A percentile compares a stretch with the other conserved stretches of the same genome.
Conservation (phyloP, 129 eudicot species). For the Artemisia tridentata region DNA sequence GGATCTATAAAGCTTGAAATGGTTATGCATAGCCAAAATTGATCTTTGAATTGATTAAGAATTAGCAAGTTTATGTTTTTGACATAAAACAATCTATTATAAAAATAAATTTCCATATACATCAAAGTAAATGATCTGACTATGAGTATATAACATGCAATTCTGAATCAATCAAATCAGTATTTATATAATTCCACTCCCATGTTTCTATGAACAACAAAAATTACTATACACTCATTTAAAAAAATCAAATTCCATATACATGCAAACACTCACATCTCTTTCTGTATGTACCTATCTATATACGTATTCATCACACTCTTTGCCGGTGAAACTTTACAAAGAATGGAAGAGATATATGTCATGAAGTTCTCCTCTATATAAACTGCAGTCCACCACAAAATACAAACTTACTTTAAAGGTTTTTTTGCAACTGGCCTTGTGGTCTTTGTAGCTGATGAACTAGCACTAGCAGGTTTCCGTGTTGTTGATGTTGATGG, state of each 20-base stretch:
- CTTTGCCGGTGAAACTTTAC: not conserved
- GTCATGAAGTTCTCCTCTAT: not conserved
- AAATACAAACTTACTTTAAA: conserved; percentile 23
- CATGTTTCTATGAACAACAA: conserved; percentile 19
- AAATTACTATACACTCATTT: conserved; percentile 5
- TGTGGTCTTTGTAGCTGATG: conserved; percentile 22
- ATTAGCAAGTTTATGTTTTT: too few relatives aligned
- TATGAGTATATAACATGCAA: too few relatives aligned
- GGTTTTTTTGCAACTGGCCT: conserved; percentile 7
- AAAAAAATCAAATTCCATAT: conserved; percentile 14
- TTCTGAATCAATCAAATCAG: conserved; percentile 7
- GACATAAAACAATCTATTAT: too few relatives aligned
- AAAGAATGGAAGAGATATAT: conserved; percentile 13
- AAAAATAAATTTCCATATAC: too few relatives aligned
- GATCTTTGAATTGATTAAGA: too few relatives aligned
- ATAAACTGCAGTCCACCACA: conserved; percentile 12
- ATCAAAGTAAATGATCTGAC: too few relatives aligned
- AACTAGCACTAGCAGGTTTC: conserved; percentile 6
- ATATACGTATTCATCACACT: conserved; percentile 15
- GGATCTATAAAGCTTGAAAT: too few relatives aligned
- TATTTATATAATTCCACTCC: conserved; percentile 6
- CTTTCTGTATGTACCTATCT: conserved; percentile 21
- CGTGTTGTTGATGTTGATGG: conserved; percentile 19
- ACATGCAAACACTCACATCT: not conserved
- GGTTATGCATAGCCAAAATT: too few relatives aligned